Evolutionary conservation across 257 asterid species (phyloP), one percentile per base, ranked within the genome.

Genomic region (Echium plantagineum): DNA sequence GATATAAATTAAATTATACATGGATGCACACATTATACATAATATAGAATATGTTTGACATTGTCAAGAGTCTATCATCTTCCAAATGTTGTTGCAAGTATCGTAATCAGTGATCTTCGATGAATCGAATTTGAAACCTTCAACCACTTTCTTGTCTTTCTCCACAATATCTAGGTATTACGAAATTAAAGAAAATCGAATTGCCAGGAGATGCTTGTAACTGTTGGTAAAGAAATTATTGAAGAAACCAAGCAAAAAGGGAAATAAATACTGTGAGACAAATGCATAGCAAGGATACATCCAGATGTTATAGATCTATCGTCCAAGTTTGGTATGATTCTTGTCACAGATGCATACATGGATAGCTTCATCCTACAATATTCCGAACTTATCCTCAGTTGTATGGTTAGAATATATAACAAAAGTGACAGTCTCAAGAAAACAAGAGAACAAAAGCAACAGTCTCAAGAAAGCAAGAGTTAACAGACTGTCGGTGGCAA

Each of bases 341-440:
- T 82, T 52, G 98, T 85, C 58, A 87, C 88, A 58, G 96, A 90
- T 18, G 96, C 98, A 63, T 73, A 81, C 93, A 87, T 76, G 6
- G 96, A 85, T 30, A 90, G 81, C 68, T 72, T 81, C 93, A 76
- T 85, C 94, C 98, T 90, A 38, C 86, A 79, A 68, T 59, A 75
- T 62, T 31, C 77, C 58, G 31, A 30, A 10, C 38, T 28, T 49
- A 10, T 28, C 52, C 51, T 74, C 61, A 71, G 65, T 49, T 55
- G 12, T 9, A 35, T 35, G 46, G 46, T 35, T 35, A 35, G 46
- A 35, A 35, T 35, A 35, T 13, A 35, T 35, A 35, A 35, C 5
- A 35, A 35, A 35, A 35, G 12, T 35, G 46, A 35, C 6, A 35
- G 12, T 35, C 46, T 35, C 12, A 35, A 35, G 12, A 35, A 35